phyloP scores from a whole-genome alignment of 305 asterid genomes.

The Fraxinus paxiana region DNA sequence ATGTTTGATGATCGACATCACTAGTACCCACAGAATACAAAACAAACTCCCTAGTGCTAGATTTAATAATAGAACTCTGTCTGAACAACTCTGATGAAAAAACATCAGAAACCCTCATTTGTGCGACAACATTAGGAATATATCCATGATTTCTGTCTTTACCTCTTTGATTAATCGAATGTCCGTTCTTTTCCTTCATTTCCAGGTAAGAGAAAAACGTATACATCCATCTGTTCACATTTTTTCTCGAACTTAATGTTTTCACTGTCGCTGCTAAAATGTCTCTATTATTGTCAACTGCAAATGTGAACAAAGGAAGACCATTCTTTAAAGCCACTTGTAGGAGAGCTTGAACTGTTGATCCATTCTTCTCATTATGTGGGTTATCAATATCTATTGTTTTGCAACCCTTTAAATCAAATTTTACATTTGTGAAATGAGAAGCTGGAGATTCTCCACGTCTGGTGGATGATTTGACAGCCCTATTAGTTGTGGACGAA shows the following conservation, averaged over 20 bases:
- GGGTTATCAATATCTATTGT: conserved; percentile 29
- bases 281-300: conserved; percentile 56
- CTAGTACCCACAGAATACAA: conserved; percentile 36
- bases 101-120: conserved; percentile 64
- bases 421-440: conserved; percentile 33
- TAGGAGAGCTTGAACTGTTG: conserved; percentile 58
- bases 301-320: conserved; percentile 72
- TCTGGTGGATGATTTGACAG: conserved; percentile 26
- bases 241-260: conserved; percentile 38
- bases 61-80: conserved; percentile 13
- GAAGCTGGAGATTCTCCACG: conserved; percentile 34
- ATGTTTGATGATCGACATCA: conserved; percentile 27
- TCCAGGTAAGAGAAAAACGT: conserved; percentile 59
- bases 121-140: conserved; percentile 56
- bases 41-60: conserved; percentile 54
- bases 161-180: conserved; percentile 48
- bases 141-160: conserved; percentile 43
- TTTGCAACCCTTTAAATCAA: conserved; percentile 42
- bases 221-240: conserved; percentile 44
- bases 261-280: conserved; percentile 70
- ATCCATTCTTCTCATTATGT: conserved; percentile 30
- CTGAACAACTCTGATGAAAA: conserved; percentile 21
- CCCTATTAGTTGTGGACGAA: conserved; percentile 23
- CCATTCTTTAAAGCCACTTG: conserved; percentile 70
- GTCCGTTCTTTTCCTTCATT: conserved; percentile 48